Evolutionary conservation across 2,329 filamentous ascomycete species (phyloP), one percentile per base, ranked within the genome.

Genomic region (Ceratocystis diversiconidia): DNA sequence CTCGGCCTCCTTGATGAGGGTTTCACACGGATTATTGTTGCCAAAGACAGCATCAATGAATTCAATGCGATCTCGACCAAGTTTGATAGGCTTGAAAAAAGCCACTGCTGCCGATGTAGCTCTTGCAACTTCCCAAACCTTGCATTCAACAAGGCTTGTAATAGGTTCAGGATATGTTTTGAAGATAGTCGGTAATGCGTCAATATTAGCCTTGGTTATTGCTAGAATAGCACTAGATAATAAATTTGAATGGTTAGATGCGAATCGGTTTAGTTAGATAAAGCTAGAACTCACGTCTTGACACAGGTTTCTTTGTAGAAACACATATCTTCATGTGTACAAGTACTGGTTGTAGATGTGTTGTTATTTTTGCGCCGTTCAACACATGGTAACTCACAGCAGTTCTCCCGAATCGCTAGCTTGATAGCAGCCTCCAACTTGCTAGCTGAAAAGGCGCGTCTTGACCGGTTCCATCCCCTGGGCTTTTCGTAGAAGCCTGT

Each of bases 31-130:
- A 22, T 22, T 22, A 63, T 74, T 74, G 43, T 71, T 69, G 2
- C 71, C 71, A 25, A 74, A 70, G 0, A 67, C 72, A 1, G 70
- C 72, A 59, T 74, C 73, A 28, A 74, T 68, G 43, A 72, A 74
- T 22, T 72, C 70, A 2, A 71, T 66, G 7, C 70, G 67, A 7
- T 69, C 41, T 48, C 44, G 15, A 0, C 44, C 44, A 48, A 48
- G 44, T 17, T 19, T 15, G 1, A 48, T 48, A 48, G 44, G 44
- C 19, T 48, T 48, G 44, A 48, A 48, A 5, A 48, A 48, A 3
- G 15, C 15, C 5, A 19, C 15, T 1, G 15, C 44, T 19, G 44
- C 19, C 0, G 44, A 48, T 48, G 44, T 48, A 0, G 44, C 44
- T 48, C 44, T 17, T 17, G 44, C 44, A 32, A 32, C 8, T 1